phyloP scores from a whole-genome alignment of 2,329 filamentous ascomycete species.

The Fusarium aywerte region DNA sequence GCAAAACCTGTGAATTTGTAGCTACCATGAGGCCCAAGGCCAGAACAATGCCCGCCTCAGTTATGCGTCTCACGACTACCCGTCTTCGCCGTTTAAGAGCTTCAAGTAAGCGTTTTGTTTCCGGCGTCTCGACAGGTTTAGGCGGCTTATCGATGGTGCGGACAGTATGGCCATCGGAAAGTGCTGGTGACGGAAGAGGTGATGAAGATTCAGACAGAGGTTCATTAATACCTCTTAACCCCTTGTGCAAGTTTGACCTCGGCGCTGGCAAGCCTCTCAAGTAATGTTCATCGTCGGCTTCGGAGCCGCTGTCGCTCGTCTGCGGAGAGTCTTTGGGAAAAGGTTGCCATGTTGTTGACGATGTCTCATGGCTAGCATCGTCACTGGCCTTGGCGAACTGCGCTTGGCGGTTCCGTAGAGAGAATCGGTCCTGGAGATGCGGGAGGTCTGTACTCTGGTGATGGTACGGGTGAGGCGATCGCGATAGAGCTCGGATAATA shows the following conservation, averaged over 20 bases:
- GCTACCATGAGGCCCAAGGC: constrained; percentile 61
- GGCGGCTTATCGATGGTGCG: constrained; percentile 38
- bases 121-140: constrained; percentile 20
- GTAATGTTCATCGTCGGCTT: constrained; percentile 93
- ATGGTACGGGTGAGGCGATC: constrained; percentile 76
- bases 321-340: constrained; percentile 66
- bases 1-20: constrained; percentile 59
- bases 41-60: constrained; percentile 64
- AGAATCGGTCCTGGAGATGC: constrained; percentile 58
- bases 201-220: constrained; percentile 65
- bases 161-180: constrained; percentile 56
- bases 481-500: constrained; percentile 61
- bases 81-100: constrained; percentile 58
- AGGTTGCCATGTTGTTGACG: constrained; percentile 43
- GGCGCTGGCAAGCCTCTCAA: constrained; percentile 87
- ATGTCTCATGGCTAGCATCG: constrained; percentile 38
- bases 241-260: constrained; percentile 78
- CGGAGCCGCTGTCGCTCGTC: constrained; percentile 89
- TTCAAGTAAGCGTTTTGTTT: constrained; percentile 41
- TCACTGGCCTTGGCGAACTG: constrained; percentile 30
- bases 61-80: constrained; percentile 63
- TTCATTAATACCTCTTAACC: constrained; percentile 72
- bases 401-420: constrained; percentile 38
- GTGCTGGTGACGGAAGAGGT: constrained; percentile 62
- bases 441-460: constrained; percentile 67